Evolutionary conservation across 129 eudicot species (phyloP), one percentile per base, ranked within the genome.

Genomic region (Heracleum sosnowskyi): DNA sequence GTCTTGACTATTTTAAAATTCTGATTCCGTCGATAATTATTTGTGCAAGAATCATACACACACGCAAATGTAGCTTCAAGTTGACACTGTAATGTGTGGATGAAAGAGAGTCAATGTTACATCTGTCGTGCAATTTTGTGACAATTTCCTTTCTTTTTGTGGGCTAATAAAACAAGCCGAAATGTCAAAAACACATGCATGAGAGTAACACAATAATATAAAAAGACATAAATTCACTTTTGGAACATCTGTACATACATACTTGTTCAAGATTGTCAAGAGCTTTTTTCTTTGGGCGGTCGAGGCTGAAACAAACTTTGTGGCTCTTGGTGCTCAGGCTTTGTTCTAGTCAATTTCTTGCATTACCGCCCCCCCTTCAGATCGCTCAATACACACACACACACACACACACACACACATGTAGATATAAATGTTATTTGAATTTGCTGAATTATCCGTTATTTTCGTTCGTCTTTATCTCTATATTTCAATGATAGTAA

Each of bases 271-370:
- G 16, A n/a, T 57, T 57, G 66, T n/a, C 31, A 22, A n/a, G 15
- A 57, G 15, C 66, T 57, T 57, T 57, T n/a, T 57, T 57, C 66
- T 57, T 57, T 57, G 66, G 66, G 16, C 66, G 66, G 66, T 57
- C 66, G 66, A 55, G 1, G 29, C 0, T 7, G 29, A 55, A n/a
- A n/a, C 15, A 8, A 17, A 47, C 22, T 0, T 45, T 13, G 51
- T 13, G 51, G 51, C 51, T 47, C 22, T 47, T 17, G 55, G 17
- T 47, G 22, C 1, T 6, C 62, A 51, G 62, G 62, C 62, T 53
- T 53, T 24, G 28, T 1, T 24, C 4, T 55, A 7, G 13, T 55
- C 64, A 55, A 55, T 7, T 55, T 24, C 26, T 16, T 16, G 8
- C 55, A 47, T 16, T 47, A 47, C 55, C 6, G 55, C 55, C 55